Percentiles rank a stretch among this genome's conserved stretches.
These are phyloP conservation scores for Fusarium zealandicum DNA, from an alignment of 2,329 filamentous ascomycete species.

Conservation along the genomic window DNA sequence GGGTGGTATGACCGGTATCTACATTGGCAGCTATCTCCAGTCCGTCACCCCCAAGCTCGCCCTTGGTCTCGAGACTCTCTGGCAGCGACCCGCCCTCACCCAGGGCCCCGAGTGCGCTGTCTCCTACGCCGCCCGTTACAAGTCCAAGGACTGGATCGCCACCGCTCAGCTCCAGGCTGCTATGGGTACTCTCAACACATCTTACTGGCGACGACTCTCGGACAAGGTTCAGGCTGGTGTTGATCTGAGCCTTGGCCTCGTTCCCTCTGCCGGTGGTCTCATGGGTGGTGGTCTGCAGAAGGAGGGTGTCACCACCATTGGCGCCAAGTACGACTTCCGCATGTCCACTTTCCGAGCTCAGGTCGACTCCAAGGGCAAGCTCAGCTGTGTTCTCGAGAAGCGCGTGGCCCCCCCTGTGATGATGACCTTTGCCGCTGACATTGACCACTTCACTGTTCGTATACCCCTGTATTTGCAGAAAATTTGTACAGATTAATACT, in stretches of 20 bases:
- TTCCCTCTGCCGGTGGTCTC: constrained; percentile 67
- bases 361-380: constrained; percentile 92
- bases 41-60: constrained; percentile 86
- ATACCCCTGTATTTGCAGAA: not conserved
- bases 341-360: constrained; percentile 95
- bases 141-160: constrained; percentile 89
- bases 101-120: constrained; percentile 89
- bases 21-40: constrained; percentile 95
- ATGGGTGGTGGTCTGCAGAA: constrained; percentile 81
- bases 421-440: constrained; percentile 94
- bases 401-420: constrained; percentile 90
- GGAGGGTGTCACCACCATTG: constrained; percentile 89
- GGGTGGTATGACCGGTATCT: constrained; percentile 91
- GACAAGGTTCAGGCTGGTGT: constrained; percentile 97
- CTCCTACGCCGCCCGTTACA: constrained; percentile 92
- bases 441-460: constrained; percentile 93
- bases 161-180: constrained; percentile 84
- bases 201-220: constrained; percentile 91
- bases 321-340: constrained; percentile 98
- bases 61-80: constrained; percentile 89
- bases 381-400: constrained; percentile 94
- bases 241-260: constrained; percentile 89
- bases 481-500: constrained; percentile 1
- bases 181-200: constrained; percentile 85
- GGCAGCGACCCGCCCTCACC: constrained; percentile 85